These are phyloP conservation scores for Annulohypoxylon nitens DNA, from an alignment of 495 filamentous ascomycete species.

Conservation along the genomic window DNA sequence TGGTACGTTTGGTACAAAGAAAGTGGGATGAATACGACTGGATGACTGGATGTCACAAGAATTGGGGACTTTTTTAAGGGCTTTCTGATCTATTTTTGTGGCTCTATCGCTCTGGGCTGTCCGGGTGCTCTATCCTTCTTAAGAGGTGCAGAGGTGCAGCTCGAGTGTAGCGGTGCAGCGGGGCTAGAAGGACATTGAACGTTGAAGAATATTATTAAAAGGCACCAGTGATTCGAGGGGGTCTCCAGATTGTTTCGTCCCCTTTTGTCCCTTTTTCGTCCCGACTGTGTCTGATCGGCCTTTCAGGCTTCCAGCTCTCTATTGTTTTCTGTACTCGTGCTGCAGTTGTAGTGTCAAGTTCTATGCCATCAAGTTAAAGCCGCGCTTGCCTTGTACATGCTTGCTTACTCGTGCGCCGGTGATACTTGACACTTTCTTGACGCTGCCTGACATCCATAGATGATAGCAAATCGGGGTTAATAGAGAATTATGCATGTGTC, in stretches of 20 bases:
- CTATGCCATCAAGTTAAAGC: constrained; percentile 23
- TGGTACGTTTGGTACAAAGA: constrained; percentile 19
- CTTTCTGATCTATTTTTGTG: constrained; percentile 32
- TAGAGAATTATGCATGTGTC: constrained; percentile 6
- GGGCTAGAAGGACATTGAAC: constrained; percentile 26
- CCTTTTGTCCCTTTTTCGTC: no score
- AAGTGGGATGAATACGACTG: constrained; percentile 35
- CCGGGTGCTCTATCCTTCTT: constrained; percentile 3
- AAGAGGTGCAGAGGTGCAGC: neutral
- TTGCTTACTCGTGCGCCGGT: constrained; percentile 10
- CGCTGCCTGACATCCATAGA: constrained; percentile 15
- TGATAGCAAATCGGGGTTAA: constrained; percentile 6
- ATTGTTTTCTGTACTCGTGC: constrained; percentile 3
- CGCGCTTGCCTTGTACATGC: constrained; percentile 34
- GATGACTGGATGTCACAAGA: constrained; percentile 31
- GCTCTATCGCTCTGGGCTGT: neutral
- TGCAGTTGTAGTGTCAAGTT: constrained; percentile 16
- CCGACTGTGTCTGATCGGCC: constrained; percentile 28
- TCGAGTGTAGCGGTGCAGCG: constrained; percentile 20
- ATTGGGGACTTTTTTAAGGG: constrained; percentile 8
- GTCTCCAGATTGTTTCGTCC: constrained; percentile 29
- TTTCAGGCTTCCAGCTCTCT: constrained; percentile 7
- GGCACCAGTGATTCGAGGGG: constrained; percentile 27
- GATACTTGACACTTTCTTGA: constrained; percentile 19
- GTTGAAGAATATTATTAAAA: neutral